Conservation (phyloP, 768 basidiomycete genomes). For the Panaeolus cyanescens region DNA sequence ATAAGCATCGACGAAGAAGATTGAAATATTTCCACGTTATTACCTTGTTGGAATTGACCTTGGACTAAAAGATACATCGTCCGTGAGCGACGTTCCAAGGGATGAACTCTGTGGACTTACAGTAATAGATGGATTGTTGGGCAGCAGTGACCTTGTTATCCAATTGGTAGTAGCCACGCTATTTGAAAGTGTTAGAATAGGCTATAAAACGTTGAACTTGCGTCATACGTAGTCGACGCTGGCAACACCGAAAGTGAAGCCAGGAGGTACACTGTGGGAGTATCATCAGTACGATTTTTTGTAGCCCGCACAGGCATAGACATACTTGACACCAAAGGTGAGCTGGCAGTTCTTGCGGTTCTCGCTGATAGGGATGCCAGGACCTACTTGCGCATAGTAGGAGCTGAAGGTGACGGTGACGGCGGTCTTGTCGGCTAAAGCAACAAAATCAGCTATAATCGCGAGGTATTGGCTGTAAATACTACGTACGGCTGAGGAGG, state of each 20-base stretch:
- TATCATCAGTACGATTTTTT: background rate
- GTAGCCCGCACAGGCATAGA: background rate
- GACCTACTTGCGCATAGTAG: constrained; percentile 24
- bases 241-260: constrained; percentile 26
- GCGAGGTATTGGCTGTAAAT: no score
- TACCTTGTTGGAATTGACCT: constrained; percentile 24
- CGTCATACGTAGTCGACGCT: constrained; percentile 23
- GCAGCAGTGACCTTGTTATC: constrained; percentile 22
- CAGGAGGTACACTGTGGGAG: constrained; percentile 16
- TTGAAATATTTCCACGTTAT: background rate
- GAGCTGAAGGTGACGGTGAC: constrained; percentile 25
- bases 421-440: constrained; percentile 16
- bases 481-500: constrained; percentile 9
- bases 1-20: background rate
- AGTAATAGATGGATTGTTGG: constrained; percentile 27
- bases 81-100: background rate
- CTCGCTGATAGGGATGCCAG: constrained; percentile 19
- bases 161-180: constrained; percentile 28
- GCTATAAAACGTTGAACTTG: background rate
- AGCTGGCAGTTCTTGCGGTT: constrained; percentile 27
- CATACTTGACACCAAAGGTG: constrained; percentile 23
- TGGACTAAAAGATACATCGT: constrained; percentile 16
- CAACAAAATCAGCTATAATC: no score
- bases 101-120: constrained; percentile 9
- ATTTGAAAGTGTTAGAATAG: background rate